phyloP scores from a whole-genome alignment of 2,329 filamentous ascomycete genomes.

The Onygenales sp. region DNA sequence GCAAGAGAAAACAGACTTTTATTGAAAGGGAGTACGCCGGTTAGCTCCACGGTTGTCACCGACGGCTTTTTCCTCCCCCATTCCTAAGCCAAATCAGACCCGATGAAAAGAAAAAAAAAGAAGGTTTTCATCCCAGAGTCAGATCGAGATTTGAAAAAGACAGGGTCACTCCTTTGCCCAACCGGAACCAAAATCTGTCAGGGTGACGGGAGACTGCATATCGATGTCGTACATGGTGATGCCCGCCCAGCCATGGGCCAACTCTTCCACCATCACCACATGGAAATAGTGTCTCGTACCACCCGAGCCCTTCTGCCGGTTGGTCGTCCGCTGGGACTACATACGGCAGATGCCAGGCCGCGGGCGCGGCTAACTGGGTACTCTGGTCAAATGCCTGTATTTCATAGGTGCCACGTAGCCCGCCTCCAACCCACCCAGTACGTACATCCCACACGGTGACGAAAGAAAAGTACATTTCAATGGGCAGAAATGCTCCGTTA shows the following conservation, averaged over 20 bases:
- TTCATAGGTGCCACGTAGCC: constrained; percentile 3
- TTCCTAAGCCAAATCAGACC: no score
- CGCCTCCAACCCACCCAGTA: no score
- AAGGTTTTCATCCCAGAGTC: no score
- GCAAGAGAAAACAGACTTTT: no score
- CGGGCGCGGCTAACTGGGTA: not conserved
- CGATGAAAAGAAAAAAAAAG: no score
- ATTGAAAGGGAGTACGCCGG: no score
- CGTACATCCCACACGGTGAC: no score
- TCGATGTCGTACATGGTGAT: not conserved
- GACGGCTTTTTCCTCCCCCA: no score
- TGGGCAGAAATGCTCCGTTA: not conserved
- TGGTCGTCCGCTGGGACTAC: not conserved
- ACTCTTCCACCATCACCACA: not conserved
- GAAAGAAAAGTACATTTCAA: not conserved
- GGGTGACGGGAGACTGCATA: not conserved
- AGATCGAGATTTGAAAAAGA: not conserved
- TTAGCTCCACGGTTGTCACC: no score
- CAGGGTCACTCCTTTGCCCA: not conserved
- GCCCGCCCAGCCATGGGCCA: not conserved
- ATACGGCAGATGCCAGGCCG: not conserved
- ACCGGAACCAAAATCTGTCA: not conserved
- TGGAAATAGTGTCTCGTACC: not conserved
- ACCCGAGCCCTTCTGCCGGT: not conserved
- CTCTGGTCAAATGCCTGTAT: not conserved